Conservation (phyloP, 169 alveolate species). For the Eimeria acervulina region DNA sequence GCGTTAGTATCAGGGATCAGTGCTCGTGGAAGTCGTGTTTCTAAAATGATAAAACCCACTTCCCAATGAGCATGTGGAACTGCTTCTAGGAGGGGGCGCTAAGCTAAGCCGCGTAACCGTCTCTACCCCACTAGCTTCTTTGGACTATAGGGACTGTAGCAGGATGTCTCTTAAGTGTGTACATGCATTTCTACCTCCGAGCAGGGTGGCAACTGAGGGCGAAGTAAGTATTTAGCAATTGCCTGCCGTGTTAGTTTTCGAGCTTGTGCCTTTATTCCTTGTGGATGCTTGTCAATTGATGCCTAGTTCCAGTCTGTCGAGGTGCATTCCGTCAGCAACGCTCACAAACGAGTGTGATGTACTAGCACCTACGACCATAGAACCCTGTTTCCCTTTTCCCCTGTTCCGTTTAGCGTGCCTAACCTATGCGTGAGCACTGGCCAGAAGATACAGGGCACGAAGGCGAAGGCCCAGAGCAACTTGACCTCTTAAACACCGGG, state of each 20-base stretch:
- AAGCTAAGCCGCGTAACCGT: background rate
- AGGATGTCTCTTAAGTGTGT: background rate
- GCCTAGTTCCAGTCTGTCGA: too few relatives aligned
- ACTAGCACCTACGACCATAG: too few relatives aligned
- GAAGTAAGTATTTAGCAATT: background rate
- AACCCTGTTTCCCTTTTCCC: too few relatives aligned
- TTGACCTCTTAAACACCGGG: too few relatives aligned
- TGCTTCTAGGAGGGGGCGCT: background rate
- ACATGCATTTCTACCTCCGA: background rate
- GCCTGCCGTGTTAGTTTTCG: background rate
- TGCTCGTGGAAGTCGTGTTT: background rate
- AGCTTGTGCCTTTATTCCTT: too few relatives aligned
- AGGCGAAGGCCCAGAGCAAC: too few relatives aligned
- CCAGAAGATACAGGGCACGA: too few relatives aligned
- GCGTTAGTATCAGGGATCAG: background rate
- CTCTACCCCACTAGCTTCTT: background rate
- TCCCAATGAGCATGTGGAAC: background rate
- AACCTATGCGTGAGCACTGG: too few relatives aligned
- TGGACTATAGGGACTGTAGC: background rate
- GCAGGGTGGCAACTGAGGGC: background rate
- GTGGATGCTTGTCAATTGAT: too few relatives aligned
- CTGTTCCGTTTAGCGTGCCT: too few relatives aligned
- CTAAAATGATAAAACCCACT: background rate
- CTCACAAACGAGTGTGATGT: too few relatives aligned
- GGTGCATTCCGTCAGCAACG: too few relatives aligned